Evolutionary conservation across 1,139 yeast species (phyloP).

Genomic region (Nakaseomyces kungkrabaensis): DNA sequence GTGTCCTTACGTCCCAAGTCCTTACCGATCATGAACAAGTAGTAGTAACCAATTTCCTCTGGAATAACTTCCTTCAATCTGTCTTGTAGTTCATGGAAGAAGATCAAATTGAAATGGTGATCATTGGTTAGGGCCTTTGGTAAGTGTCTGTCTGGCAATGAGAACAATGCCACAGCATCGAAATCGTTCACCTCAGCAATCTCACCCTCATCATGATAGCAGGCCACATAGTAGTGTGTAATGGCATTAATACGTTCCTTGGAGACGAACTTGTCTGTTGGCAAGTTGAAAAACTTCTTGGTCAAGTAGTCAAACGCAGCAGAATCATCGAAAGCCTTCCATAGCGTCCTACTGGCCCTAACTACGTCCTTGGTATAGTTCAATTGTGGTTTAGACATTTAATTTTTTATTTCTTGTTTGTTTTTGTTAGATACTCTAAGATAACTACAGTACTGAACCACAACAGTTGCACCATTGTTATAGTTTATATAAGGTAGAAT

Average conservation of each 20-base stretch:
- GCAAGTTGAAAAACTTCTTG: constrained; percentile 23
- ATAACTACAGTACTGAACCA: too few relatives aligned
- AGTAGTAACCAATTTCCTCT: constrained; percentile 21
- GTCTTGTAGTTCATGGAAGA: constrained; percentile 18
- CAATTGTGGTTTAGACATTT: constrained; percentile 1
- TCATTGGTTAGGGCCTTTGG: constrained; percentile 23
- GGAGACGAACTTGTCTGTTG: constrained; percentile 17
- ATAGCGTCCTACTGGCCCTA: constrained; percentile 19
- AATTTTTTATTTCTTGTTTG: background rate
- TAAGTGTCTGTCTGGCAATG: constrained; percentile 19
- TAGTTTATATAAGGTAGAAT: too few relatives aligned
- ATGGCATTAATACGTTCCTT: constrained; percentile 19
- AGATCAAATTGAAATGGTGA: constrained; percentile 21
- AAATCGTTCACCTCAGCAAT: constrained; percentile 25
- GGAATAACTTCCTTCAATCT: constrained; percentile 20
- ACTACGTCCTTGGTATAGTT: constrained; percentile 14
- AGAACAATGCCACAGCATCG: constrained; percentile 28
- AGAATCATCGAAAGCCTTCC: constrained; percentile 22
- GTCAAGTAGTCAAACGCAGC: constrained; percentile 22
- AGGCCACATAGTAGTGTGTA: constrained; percentile 16
- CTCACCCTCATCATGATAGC: constrained; percentile 26
- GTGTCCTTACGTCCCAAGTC: constrained; percentile 18
- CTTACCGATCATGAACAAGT: constrained; percentile 27
- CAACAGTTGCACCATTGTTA: too few relatives aligned
- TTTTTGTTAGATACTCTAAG: too few relatives aligned